Conservation (phyloP, 2,329 filamentous ascomycete genomes). For the Scytalidium lignicola region DNA sequence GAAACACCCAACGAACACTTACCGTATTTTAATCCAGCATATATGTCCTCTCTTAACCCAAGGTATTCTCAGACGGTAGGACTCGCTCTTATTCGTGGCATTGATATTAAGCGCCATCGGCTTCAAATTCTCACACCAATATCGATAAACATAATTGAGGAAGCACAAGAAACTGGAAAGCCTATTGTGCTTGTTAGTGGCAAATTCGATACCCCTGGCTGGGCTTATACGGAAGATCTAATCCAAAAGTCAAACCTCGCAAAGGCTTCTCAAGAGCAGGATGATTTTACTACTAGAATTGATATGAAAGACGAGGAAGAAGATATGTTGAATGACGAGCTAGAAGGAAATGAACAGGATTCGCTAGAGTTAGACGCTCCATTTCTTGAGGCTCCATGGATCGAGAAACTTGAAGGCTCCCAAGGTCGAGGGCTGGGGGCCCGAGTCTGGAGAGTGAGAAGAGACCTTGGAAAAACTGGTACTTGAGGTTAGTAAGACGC, state of each 20-base stretch:
- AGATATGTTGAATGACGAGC: slow-evolving; percentile 3
- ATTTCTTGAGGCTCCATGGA: slow-evolving; percentile 45
- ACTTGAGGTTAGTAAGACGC: neutral
- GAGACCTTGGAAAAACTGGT: slow-evolving; percentile 47
- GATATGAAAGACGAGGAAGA: slow-evolving; percentile 4
- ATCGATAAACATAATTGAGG: slow-evolving; percentile 32
- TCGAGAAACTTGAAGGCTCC: slow-evolving; percentile 50
- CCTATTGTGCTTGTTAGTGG: slow-evolving; percentile 61
- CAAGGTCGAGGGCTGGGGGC: slow-evolving; percentile 53
- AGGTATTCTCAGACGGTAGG: slow-evolving; percentile 54
- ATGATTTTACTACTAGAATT: slow-evolving; percentile 2
- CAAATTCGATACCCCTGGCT: slow-evolving; percentile 62
- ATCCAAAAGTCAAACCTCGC: slow-evolving; percentile 28
- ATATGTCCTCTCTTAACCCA: slow-evolving; percentile 54
- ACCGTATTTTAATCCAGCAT: slow-evolving; percentile 55
- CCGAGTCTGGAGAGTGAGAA: slow-evolving; percentile 58
- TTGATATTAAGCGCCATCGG: slow-evolving; percentile 48
- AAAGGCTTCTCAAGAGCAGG: slow-evolving; percentile 3
- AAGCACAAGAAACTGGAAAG: slow-evolving; percentile 36
- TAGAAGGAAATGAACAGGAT: neutral
- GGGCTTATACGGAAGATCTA: slow-evolving; percentile 64
- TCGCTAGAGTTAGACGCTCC: neutral
- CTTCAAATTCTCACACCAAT: slow-evolving; percentile 65
- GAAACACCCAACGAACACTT: slow-evolving; percentile 46
- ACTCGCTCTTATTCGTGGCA: slow-evolving; percentile 63